A percentile compares a stretch with the other conserved stretches of the same genome.
Evolutionary conservation across 1,139 yeast genomes (phyloP).

Genomic region (Chernovozyma sophiae-reginae): DNA sequence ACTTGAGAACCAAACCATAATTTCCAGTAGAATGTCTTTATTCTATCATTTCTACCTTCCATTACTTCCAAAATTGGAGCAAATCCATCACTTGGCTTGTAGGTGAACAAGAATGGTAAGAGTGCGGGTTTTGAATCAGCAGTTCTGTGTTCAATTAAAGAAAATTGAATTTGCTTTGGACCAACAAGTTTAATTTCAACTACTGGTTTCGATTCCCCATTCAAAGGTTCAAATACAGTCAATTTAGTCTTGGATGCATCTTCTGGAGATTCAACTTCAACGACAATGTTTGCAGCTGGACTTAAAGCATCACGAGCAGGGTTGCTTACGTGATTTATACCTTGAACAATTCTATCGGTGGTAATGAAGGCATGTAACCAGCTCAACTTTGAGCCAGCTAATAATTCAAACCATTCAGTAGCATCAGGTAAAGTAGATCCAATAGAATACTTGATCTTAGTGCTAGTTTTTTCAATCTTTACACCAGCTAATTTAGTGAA

Average conservation of each 20-base stretch:
- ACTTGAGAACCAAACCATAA: conserved; percentile 81
- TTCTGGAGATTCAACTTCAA: conserved; percentile 54
- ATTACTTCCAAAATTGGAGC: conserved; percentile 91
- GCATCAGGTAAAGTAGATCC: conserved; percentile 46
- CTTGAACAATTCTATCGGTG: conserved; percentile 80
- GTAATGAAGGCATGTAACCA: conserved; percentile 94
- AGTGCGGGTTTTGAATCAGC: conserved; percentile 71
- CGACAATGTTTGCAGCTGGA: conserved; percentile 64
- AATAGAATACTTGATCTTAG: conserved; percentile 32
- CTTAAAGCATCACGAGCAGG: conserved; percentile 76
- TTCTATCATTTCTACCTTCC: conserved; percentile 87
- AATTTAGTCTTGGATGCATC: conserved; percentile 55
- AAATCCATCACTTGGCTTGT: conserved; percentile 82
- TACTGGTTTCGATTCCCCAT: conserved; percentile 69
- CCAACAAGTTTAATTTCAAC: conserved; percentile 54
- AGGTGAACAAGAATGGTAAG: conserved; percentile 73
- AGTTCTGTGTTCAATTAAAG: conserved; percentile 85
- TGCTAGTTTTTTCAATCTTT: conserved; percentile 30
- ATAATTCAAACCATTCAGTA: conserved; percentile 67
- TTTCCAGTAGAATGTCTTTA: conserved; percentile 96
- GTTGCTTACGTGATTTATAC: conserved; percentile 70
- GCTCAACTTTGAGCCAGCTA: conserved; percentile 74
- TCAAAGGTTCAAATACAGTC: conserved; percentile 64
- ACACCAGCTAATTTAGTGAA: conserved; percentile 25
- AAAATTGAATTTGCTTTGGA: conserved; percentile 55